A percentile compares a stretch with the other conserved stretches of the same genome.
phyloP scores from a whole-genome alignment of 331 rosid genomes.

The Acacia concinna region DNA sequence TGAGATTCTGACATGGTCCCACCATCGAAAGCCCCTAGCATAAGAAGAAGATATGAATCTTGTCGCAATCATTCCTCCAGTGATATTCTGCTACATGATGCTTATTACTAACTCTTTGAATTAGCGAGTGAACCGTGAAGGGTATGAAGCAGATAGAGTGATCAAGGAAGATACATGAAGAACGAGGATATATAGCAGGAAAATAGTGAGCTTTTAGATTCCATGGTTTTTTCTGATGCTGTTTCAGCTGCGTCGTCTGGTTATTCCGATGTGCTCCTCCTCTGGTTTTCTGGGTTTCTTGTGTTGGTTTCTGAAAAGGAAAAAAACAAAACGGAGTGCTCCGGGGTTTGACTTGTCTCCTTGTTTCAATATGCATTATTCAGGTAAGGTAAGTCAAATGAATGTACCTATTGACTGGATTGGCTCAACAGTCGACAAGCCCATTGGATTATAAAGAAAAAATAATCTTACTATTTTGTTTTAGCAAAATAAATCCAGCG shows the following conservation, averaged over 20 bases:
- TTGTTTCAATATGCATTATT: background rate
- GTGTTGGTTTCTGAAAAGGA: constrained; percentile 22
- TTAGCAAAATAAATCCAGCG: no score
- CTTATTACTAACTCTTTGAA: background rate
- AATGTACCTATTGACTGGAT: background rate
- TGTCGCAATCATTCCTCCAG: constrained; percentile 21
- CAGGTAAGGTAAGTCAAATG: background rate
- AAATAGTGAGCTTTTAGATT: constrained; percentile 9
- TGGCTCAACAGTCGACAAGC: background rate
- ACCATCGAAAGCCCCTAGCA: constrained; percentile 41
- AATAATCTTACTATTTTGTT: no score
- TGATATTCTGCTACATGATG: constrained; percentile 35
- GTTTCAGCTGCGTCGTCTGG: background rate
- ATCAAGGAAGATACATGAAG: constrained; percentile 7
- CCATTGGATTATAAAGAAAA: background rate
- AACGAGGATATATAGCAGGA: background rate
- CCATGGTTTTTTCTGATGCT: constrained; percentile 34
- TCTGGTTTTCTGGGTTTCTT: constrained; percentile 33
- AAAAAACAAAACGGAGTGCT: background rate
- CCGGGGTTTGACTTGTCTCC: constrained; percentile 19
- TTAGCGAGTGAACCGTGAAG: background rate
- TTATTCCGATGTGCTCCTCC: constrained; percentile 38
- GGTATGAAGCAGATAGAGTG: constrained; percentile 16
- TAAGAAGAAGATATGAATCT: constrained; percentile 44
- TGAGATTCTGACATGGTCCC: constrained; percentile 51